Evolutionary conservation across 2,329 filamentous ascomycete species (phyloP).

Genomic region (Sphaerostilbella broomeana): DNA sequence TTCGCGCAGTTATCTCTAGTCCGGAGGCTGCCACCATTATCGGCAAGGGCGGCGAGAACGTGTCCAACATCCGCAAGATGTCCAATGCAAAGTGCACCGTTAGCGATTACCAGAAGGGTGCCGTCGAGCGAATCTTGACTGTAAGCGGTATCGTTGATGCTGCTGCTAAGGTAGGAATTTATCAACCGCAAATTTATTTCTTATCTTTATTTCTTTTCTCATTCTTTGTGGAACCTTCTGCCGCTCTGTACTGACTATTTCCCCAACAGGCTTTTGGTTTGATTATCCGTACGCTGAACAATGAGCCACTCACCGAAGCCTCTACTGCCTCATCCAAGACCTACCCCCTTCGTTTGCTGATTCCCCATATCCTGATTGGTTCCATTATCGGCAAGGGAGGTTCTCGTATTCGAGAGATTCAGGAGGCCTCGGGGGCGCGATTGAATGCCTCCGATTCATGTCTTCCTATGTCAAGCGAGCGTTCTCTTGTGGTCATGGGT

Average conservation of each 20-base stretch:
- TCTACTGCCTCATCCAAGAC: constrained; percentile 95
- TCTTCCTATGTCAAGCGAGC: constrained; percentile 88
- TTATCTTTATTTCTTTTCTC: neutral
- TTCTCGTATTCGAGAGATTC: constrained; percentile 93
- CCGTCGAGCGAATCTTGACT: constrained; percentile 94
- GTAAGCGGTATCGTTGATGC: constrained; percentile 96
- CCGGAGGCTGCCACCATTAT: constrained; percentile 96
- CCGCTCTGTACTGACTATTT: neutral
- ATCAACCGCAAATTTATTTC: neutral
- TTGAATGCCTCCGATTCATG: constrained; percentile 95
- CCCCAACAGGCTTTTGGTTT: constrained; percentile 76
- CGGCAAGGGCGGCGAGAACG: constrained; percentile 97
- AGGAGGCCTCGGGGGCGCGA: constrained; percentile 92
- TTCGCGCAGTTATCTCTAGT: constrained; percentile 94
- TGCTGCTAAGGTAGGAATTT: constrained; percentile 72
- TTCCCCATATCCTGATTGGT: constrained; percentile 94
- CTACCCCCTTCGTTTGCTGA: constrained; percentile 88
- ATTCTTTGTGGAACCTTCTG: neutral
- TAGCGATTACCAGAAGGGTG: constrained; percentile 94
- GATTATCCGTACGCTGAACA: constrained; percentile 97
- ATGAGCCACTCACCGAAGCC: constrained; percentile 80
- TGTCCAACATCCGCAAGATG: constrained; percentile 90
- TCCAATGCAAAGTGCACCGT: constrained; percentile 98
- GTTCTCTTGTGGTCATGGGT: constrained; percentile 95
- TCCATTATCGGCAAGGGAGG: constrained; percentile 98